Evolutionary conservation across 1,284 basidiomycete genomes (phyloP).

Genomic region (Coriolopsis trogii): DNA sequence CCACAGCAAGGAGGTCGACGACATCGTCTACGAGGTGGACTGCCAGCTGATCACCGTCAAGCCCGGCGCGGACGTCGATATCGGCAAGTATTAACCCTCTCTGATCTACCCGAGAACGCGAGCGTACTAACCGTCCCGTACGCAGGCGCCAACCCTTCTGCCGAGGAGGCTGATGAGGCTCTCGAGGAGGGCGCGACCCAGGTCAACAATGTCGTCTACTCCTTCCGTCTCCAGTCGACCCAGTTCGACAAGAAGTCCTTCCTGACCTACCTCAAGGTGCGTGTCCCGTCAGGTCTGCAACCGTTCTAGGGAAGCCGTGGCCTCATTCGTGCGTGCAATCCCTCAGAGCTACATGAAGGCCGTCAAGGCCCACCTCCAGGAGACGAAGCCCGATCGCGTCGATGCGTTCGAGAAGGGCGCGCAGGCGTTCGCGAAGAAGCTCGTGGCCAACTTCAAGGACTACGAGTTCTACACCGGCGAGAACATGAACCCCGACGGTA

Average conservation of each 20-base stretch:
- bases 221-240: conserved; percentile 88
- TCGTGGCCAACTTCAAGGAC: conserved; percentile 89
- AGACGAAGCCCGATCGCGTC: conserved; percentile 70
- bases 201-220: conserved; percentile 94
- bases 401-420: conserved; percentile 87
- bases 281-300: not conserved
- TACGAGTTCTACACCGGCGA: conserved; percentile 93
- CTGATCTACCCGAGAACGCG: conserved; percentile 18
- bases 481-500: conserved; percentile 85
- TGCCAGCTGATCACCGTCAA: conserved; percentile 79
- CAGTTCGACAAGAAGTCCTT: conserved; percentile 93
- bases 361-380: conserved; percentile 66
- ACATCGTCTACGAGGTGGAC: conserved; percentile 91
- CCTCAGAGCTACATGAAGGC: conserved; percentile 85
- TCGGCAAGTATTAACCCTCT: conserved; percentile 70
- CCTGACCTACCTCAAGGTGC: conserved; percentile 86
- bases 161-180: conserved; percentile 86
- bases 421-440: conserved; percentile 79
- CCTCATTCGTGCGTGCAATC: too few relatives aligned
- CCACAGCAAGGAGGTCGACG: conserved; percentile 82
- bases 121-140: conserved; percentile 14
- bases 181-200: conserved; percentile 77
- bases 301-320: not conserved
- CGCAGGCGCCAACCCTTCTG: conserved; percentile 87
- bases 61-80: conserved; percentile 85